Percentiles rank a stretch among this genome's conserved stretches.
Evolutionary conservation across 2,329 filamentous ascomycete genomes (phyloP).

Genomic region (Paecilomyces sp.): DNA sequence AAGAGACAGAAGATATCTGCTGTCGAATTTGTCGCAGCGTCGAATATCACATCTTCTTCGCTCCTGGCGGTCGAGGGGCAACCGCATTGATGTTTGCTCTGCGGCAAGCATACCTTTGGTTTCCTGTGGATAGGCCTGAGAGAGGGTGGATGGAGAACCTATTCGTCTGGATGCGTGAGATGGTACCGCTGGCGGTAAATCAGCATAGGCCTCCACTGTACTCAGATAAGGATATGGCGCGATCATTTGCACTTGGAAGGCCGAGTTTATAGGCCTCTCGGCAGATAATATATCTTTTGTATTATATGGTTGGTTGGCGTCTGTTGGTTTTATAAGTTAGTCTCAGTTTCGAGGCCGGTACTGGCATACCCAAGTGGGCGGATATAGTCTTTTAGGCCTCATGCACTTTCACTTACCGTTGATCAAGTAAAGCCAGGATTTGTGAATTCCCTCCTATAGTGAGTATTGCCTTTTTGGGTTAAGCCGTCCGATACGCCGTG

Average conservation of each 20-base stretch:
- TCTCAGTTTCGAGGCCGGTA: neutral
- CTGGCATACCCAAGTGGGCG: neutral
- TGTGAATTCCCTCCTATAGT: too few relatives aligned
- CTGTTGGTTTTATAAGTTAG: neutral
- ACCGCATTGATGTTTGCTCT: neutral
- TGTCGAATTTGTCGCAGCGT: neutral
- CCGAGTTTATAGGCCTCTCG: neutral
- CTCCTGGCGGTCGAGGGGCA: neutral
- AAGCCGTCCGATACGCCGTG: too few relatives aligned
- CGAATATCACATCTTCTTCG: conserved; percentile 1
- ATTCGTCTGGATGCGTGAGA: neutral
- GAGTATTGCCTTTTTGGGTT: too few relatives aligned
- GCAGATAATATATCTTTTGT: neutral
- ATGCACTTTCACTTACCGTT: too few relatives aligned
- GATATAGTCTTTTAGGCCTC: neutral
- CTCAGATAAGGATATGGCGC: neutral
- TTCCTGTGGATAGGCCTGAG: neutral
- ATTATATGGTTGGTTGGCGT: neutral
- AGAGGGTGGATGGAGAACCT: neutral
- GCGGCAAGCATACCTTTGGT: neutral
- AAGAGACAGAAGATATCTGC: neutral
- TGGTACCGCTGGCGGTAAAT: neutral
- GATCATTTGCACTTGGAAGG: neutral
- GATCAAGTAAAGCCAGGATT: too few relatives aligned
- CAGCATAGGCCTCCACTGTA: neutral